Evolutionary conservation across 306 rosid genomes (phyloP).

Genomic region (Glycyrrhiza uralensis): DNA sequence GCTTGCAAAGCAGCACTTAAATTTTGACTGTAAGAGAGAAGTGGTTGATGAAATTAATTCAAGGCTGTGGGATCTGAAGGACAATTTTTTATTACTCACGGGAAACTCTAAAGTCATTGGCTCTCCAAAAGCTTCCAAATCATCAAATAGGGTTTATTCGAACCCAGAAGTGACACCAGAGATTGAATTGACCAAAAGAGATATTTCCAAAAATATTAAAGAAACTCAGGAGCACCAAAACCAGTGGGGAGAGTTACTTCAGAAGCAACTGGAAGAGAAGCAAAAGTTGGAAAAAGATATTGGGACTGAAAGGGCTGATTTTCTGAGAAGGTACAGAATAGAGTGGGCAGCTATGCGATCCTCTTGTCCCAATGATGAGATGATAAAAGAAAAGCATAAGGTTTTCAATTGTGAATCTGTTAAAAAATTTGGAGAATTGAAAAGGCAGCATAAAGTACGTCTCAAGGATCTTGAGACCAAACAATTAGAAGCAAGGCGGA

Average conservation of each 20-base stretch:
- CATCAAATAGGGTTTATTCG: conserved; percentile 17
- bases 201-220: conserved; percentile 42
- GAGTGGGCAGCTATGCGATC: conserved; percentile 33
- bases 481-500: conserved; percentile 41
- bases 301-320: conserved; percentile 33
- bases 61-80: conserved; percentile 55
- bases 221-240: conserved; percentile 40
- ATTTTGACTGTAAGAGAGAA: conserved; percentile 63
- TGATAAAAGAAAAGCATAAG: conserved; percentile 36
- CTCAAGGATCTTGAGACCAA: conserved; percentile 46
- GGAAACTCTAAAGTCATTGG: conserved; percentile 24
- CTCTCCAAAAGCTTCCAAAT: conserved; percentile 37
- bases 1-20: conserved; percentile 65
- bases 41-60: conserved; percentile 52
- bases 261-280: conserved; percentile 36
- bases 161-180: conserved; percentile 13
- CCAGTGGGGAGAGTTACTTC: conserved; percentile 43
- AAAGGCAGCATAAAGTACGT: conserved; percentile 25
- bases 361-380: conserved; percentile 28
- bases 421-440: conserved; percentile 32
- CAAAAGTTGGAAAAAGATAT: conserved; percentile 1
- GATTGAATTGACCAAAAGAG: conserved; percentile 31
- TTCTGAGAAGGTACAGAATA: conserved; percentile 31
- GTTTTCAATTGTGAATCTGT: conserved; percentile 23
- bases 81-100: conserved; percentile 37